Conservation (phyloP, 179 eudicot genomes). For the Heliamphora ciliata region DNA sequence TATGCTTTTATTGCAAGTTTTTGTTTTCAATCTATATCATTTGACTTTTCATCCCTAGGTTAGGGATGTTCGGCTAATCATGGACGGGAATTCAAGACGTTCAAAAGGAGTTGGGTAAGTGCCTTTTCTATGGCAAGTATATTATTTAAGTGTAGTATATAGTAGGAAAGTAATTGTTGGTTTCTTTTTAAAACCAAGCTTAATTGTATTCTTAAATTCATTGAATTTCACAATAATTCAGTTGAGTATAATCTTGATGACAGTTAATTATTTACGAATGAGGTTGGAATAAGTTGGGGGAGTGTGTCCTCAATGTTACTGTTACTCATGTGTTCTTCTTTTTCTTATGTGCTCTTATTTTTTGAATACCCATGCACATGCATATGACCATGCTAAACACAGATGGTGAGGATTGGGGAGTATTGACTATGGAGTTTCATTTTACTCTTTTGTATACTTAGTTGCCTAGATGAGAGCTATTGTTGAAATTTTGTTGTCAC, state of each 20-base stretch:
- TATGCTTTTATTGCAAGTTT: not conserved
- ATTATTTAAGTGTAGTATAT: slow-evolving; percentile 17
- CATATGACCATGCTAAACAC: no score
- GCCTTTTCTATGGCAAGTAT: not conserved
- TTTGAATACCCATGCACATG: no score
- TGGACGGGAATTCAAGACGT: slow-evolving; percentile 88
- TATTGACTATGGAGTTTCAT: no score
- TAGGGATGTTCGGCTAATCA: slow-evolving; percentile 83
- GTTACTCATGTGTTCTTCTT: no score
- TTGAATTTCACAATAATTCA: slow-evolving; percentile 23
- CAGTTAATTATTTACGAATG: no score
- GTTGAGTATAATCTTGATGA: not conserved
- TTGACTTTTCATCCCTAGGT: slow-evolving; percentile 37
- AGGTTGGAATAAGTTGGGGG: no score
- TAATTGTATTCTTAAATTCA: slow-evolving; percentile 54
- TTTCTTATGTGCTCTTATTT: no score
- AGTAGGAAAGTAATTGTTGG: slow-evolving; percentile 21
- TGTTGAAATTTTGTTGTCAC: no score
- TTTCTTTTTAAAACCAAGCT: slow-evolving; percentile 21
- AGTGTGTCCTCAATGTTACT: no score
- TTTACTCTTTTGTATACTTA: no score
- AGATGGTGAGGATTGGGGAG: no score
- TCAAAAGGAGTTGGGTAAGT: slow-evolving; percentile 95
- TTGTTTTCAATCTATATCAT: not conserved
- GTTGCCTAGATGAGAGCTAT: no score